Conservation (phyloP, 805 yeast species). For the Candida khao-thaluensis region DNA sequence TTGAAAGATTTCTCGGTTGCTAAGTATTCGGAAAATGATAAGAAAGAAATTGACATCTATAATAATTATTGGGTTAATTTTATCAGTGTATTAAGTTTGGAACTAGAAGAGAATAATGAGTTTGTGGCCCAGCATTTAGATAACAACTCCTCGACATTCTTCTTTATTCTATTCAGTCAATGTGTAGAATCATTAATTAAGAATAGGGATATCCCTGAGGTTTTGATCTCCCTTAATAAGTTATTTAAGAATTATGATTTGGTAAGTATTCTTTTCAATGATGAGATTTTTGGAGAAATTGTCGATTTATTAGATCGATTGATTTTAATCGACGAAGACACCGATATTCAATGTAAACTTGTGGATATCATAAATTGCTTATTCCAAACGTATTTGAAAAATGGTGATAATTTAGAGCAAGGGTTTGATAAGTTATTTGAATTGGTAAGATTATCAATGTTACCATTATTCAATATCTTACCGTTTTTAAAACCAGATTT, state of each 20-base stretch:
- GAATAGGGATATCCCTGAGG: slow-evolving; percentile 46
- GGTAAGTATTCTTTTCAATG: slow-evolving; percentile 59
- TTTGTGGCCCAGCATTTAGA: slow-evolving; percentile 50
- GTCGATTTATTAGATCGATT: slow-evolving; percentile 75
- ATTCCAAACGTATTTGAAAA: slow-evolving; percentile 30
- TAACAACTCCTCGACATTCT: slow-evolving; percentile 58
- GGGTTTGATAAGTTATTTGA: slow-evolving; percentile 83
- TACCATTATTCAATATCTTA: slow-evolving; percentile 56
- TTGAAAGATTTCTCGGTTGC: slow-evolving; percentile 71
- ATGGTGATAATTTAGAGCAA: slow-evolving; percentile 39
- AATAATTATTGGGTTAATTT: slow-evolving; percentile 72
- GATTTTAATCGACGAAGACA: slow-evolving; percentile 58
- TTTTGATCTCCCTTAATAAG: slow-evolving; percentile 47
- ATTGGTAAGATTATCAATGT: slow-evolving; percentile 64
- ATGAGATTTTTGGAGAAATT: slow-evolving; percentile 69
- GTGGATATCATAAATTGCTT: slow-evolving; percentile 32
- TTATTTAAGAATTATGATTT: slow-evolving; percentile 58
- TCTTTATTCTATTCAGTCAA: slow-evolving; percentile 78
- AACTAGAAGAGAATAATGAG: slow-evolving; percentile 51
- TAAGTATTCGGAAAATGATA: slow-evolving; percentile 48
- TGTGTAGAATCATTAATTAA: slow-evolving; percentile 71
- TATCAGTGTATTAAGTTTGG: slow-evolving; percentile 69
- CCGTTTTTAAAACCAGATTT: slow-evolving; percentile 57
- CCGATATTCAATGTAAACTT: slow-evolving; percentile 58
- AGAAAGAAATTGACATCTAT: slow-evolving; percentile 47